Evolutionary conservation across 305 asterid species (phyloP), one percentile per base, ranked within the genome.

Genomic region (Fraxinus sp.): DNA sequence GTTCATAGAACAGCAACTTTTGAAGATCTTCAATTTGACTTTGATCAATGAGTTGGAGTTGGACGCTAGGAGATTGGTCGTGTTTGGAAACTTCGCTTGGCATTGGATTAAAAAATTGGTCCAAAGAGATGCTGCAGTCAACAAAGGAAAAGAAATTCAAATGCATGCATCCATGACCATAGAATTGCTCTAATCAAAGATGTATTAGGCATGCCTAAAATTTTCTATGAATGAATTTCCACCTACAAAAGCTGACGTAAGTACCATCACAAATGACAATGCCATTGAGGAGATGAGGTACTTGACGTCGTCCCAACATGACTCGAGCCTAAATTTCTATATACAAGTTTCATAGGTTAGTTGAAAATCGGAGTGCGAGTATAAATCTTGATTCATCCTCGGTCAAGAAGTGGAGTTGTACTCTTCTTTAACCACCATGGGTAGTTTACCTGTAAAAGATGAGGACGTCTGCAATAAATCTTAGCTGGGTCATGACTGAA

Each of bases 361-460:
- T 26, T 68, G 20, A 30, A 49, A 68, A 68, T 68, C 8, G 35
- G 33, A 26, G 28, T 24, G n/a, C 7, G n/a, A 64, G 24, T 36
- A 26, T 10, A 44, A 81, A 41, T 36, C 26, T 62, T 49, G 75
- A 76, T 71, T 76, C 76, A 74, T 81, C 57, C 16, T 52, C 20
- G 24, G 81, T 77, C 35, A 37, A 74, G 59, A 68, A 75, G 83
- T 71, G 74, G 35, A 74, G 81, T 77, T 36, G 18, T 64, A 76
- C 78, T 14, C 32, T 77, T 49, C 72, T 73, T 78, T 68, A 79
- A 33, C 1, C 35, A 33, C 74, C 52, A 46, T 37, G 74, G 71
- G 64, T 76, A 79, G 28, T 87, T 90, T 37, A 95, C 98, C 98
- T 91, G 80, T 95, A 94, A 88, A 90, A 91, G 87, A 91, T 89